phyloP scores from a whole-genome alignment of 495 filamentous ascomycete species.

The Penicillium angulare region DNA sequence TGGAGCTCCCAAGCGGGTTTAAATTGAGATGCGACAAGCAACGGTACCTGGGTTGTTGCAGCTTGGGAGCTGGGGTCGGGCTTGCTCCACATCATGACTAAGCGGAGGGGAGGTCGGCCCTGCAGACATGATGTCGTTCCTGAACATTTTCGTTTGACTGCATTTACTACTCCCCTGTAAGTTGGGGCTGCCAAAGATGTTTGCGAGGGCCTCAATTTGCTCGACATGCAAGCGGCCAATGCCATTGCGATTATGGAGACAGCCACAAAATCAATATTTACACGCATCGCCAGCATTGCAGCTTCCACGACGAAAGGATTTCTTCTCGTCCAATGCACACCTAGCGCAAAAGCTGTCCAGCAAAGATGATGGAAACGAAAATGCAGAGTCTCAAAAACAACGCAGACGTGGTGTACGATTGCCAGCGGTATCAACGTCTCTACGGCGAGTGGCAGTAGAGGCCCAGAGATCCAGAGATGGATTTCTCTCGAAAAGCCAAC shows the following conservation, averaged over 20 bases:
- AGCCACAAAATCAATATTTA: constrained; percentile 35
- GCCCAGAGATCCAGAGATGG: constrained; percentile 58
- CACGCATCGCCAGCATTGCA: constrained; percentile 36
- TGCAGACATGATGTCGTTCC: constrained; percentile 18
- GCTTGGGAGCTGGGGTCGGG: constrained; percentile 26
- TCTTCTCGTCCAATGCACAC: constrained; percentile 51
- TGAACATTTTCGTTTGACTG: neutral
- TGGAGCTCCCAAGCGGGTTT: constrained; percentile 22
- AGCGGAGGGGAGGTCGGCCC: constrained; percentile 17
- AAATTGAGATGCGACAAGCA: constrained; percentile 23
- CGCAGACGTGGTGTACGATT: constrained; percentile 45
- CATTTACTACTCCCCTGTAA: neutral
- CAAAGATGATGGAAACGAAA: constrained; percentile 19
- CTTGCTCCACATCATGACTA: constrained; percentile 21
- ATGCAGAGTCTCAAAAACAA: constrained; percentile 33
- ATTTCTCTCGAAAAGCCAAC: constrained; percentile 36
- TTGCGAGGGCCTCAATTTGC: constrained; percentile 36
- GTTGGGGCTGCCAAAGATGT: constrained; percentile 26
- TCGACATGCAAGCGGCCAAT: constrained; percentile 28
- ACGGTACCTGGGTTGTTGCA: constrained; percentile 10
- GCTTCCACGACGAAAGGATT: constrained; percentile 41
- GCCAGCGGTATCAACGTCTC: constrained; percentile 52
- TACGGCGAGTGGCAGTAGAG: constrained; percentile 58
- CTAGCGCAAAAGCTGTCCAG: constrained; percentile 35
- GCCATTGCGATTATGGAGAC: constrained; percentile 18